A percentile compares a stretch with the other conserved stretches of the same genome.
phyloP scores from a whole-genome alignment of 495 filamentous ascomycete species.

The Jackrogersella minutella region DNA sequence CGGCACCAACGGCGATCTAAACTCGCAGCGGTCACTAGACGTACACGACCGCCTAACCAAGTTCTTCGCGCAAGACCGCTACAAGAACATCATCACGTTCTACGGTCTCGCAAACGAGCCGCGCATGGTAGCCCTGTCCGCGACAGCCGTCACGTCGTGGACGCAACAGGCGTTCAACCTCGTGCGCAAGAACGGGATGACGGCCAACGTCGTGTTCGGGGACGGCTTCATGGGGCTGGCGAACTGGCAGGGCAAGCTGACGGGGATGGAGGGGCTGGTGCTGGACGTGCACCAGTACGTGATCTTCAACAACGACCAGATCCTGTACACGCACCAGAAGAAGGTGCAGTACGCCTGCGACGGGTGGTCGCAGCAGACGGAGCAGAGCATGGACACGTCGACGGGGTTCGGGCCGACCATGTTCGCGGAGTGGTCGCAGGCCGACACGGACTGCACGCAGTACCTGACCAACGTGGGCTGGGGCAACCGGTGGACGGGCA shows the following conservation, averaged over 20 bases:
- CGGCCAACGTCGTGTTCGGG: conserved; percentile 71
- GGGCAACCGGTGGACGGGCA: conserved; percentile 92
- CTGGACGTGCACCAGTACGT: conserved; percentile 95
- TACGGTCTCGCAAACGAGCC: conserved; percentile 91
- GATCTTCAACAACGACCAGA: conserved; percentile 83
- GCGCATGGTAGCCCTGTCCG: conserved; percentile 71
- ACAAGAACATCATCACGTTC: conserved; percentile 82
- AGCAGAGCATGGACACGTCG: conserved; percentile 69
- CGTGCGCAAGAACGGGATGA: conserved; percentile 74
- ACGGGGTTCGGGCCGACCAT: conserved; percentile 96
- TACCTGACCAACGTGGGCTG: conserved; percentile 90
- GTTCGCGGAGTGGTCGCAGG: conserved; percentile 97
- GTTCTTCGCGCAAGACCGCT: conserved; percentile 86
- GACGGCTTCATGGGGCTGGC: conserved; percentile 83
- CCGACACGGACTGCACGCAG: conserved; percentile 92
- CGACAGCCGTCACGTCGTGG: conserved; percentile 72
- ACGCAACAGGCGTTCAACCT: conserved; percentile 68
- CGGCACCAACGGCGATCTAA: conserved; percentile 71
- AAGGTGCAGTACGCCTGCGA: conserved; percentile 86
- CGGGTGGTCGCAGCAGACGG: conserved; percentile 83
- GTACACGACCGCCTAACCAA: conserved; percentile 79
- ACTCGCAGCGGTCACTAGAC: conserved; percentile 79
- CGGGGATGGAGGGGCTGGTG: conserved; percentile 65
- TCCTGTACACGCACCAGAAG: conserved; percentile 72
- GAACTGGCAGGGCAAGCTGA: conserved; percentile 78